Evolutionary conservation across 108 stramenopile species (phyloP).

Genomic region (Nitzschia sp.): DNA sequence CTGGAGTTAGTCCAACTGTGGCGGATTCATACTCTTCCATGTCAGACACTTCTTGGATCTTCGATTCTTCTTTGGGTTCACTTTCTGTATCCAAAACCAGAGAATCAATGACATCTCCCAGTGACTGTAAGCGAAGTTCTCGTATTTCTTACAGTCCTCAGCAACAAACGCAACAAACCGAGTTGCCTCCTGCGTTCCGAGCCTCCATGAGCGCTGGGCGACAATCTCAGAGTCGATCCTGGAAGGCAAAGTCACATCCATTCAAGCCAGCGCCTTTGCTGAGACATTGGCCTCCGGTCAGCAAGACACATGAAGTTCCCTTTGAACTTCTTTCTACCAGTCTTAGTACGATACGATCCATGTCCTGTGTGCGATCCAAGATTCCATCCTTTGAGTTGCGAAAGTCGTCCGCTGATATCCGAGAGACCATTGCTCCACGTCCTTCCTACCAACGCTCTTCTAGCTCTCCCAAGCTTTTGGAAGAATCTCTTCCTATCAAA

Average conservation of each 20-base stretch:
- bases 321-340: background rate
- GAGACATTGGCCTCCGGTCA: constrained; percentile 13
- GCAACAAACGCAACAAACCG: background rate
- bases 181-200: constrained; percentile 15
- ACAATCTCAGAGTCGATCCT: background rate
- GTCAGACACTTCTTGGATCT: background rate
- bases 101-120: background rate
- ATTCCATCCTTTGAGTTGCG: constrained; percentile 8
- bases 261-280: background rate
- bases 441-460: background rate
- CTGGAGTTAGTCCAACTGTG: background rate
- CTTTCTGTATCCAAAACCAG: background rate
- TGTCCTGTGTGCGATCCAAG: constrained; percentile 3
- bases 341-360: constrained; percentile 6
- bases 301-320: background rate
- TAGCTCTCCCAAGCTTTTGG: background rate
- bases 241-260: background rate
- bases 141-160: background rate
- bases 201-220: background rate
- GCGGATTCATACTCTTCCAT: background rate
- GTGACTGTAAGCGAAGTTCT: background rate
- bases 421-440: background rate
- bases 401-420: background rate
- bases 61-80: background rate
- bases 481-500: background rate